Evolutionary conservation across 495 filamentous ascomycete genomes (phyloP), one percentile per base, ranked within the genome.

Genomic region (Penicillium macrosclerotiorum): DNA sequence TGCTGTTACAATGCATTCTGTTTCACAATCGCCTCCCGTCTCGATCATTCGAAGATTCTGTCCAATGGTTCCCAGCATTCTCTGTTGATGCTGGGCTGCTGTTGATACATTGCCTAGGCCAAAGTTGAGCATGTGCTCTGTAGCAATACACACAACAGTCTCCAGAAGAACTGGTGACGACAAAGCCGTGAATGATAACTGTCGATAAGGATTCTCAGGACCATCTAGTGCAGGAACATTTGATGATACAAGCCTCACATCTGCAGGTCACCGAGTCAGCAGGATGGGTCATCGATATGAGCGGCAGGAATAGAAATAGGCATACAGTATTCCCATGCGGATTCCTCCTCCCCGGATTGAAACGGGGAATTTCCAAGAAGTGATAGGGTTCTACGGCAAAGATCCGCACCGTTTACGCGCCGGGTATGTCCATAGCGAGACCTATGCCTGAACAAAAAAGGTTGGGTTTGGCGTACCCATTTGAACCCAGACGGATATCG

Each of bases 41-140:
- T 51, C 42, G 7, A 63, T 42, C 4, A 43, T 32, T 14, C 44
- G 42, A 1, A 63, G 45, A 14, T 55, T 54, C 16, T 60, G 53
- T 34, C 53, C 51, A 24, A 63, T 56, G 0, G 50, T 60, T 37
- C 53, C 18, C 3, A 63, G 50, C 53, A 63, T 57, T 42, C 52
- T 46, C 27, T 57, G 56, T 23, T 63, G 59, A 30, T 54, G 51
- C 24, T 54, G 43, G 30, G 57, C 59, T 35, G 59, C 59, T 8
- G 43, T 45, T 19, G 57, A 49, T 11, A 63, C 42, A 36, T 51
- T 60, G 11, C 53, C 38, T 5, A 63, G 37, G 4, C 54, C 57
- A 19, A 63, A 63, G 33, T 63, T 63, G 6, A 63, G 57, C 59
- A 63, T 63, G 26, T 60, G 59, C 29, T 63, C 59, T 25, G 56